Evolutionary conservation across 2,329 filamentous ascomycete genomes (phyloP).

Genomic region (Clonostachys solani): DNA sequence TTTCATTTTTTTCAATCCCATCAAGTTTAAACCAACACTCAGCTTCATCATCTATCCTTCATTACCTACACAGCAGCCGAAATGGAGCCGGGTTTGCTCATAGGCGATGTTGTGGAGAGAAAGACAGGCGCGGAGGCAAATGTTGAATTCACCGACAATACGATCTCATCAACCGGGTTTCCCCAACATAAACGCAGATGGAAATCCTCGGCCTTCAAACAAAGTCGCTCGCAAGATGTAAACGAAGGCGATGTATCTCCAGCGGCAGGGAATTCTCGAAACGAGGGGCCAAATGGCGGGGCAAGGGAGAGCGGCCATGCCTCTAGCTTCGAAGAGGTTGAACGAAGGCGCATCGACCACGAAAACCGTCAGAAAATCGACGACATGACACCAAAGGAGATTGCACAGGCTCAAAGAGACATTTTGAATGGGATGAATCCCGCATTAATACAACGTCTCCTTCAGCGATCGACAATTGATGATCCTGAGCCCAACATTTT

Average conservation of each 20-base stretch:
- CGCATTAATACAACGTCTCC: slow-evolving; percentile 68
- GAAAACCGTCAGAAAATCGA: slow-evolving; percentile 75
- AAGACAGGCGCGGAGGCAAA: slow-evolving; percentile 49
- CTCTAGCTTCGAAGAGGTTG: slow-evolving; percentile 39
- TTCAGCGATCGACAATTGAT: slow-evolving; percentile 73
- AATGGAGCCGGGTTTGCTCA: slow-evolving; percentile 46
- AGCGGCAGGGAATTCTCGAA: slow-evolving; percentile 1
- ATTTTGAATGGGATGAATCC: slow-evolving; percentile 76
- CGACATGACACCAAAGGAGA: slow-evolving; percentile 77
- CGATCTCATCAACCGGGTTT: slow-evolving; percentile 61
- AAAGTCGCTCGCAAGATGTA: slow-evolving; percentile 28
- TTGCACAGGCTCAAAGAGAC: slow-evolving; percentile 74
- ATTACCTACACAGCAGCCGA: not conserved
- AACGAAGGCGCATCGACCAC: slow-evolving; percentile 70
- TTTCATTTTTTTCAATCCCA: not conserved
- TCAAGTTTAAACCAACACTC: not conserved
- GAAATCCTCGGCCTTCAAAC: slow-evolving; percentile 74
- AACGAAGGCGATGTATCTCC: not conserved
- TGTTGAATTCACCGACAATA: slow-evolving; percentile 36
- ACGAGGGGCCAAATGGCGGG: too few relatives aligned
- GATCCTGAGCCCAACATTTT: slow-evolving; percentile 27
- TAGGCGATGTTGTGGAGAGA: slow-evolving; percentile 79
- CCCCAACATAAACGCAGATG: slow-evolving; percentile 81
- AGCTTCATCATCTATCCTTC: slow-evolving; percentile 1
- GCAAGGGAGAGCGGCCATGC: slow-evolving; percentile 3